Conservation (phyloP, 179 eudicot species). For the Drosera spatulata region DNA sequence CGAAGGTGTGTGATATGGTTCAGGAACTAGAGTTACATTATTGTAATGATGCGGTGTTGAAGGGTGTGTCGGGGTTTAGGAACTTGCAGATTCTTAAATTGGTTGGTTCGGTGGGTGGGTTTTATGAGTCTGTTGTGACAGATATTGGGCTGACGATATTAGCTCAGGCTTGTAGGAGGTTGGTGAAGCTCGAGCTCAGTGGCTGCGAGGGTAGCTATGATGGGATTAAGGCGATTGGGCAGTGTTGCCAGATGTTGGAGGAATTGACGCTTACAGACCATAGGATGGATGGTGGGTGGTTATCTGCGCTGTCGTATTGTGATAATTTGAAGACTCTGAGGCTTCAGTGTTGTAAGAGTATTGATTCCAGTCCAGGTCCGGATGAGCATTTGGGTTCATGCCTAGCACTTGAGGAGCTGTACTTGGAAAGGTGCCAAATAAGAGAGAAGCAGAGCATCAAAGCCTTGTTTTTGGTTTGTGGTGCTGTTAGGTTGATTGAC, state of each 20-base stretch:
- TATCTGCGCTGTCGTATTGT: conserved; percentile 72
- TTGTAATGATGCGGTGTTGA: conserved; percentile 45
- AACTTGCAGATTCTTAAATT: conserved; percentile 81
- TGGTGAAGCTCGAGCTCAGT: conserved; percentile 71
- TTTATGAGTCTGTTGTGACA: conserved; percentile 53
- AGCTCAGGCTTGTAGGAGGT: conserved; percentile 85
- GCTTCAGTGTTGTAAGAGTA: conserved; percentile 43
- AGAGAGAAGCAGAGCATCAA: conserved; percentile 48
- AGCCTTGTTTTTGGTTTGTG: conserved; percentile 70
- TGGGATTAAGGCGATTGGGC: conserved; percentile 90
- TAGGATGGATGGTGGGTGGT: conserved; percentile 92
- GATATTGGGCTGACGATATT: conserved; percentile 91
- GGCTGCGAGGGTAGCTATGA: conserved; percentile 98
- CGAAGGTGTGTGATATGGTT: conserved; percentile 42
- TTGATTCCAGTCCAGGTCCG: conserved; percentile 66
- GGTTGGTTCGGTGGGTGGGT: conserved; percentile 48
- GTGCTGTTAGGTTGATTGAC: conserved; percentile 49
- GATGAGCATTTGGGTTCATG: conserved; percentile 83
- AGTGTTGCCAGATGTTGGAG: conserved; percentile 90
- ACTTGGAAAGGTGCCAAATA: conserved; percentile 61
- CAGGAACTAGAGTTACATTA: conserved; percentile 77
- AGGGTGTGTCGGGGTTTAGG: conserved; percentile 37
- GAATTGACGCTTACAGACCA: conserved; percentile 66
- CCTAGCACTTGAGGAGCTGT: conserved; percentile 56
- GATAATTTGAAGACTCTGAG: conserved; percentile 76